Conservation (phyloP, 495 filamentous ascomycete species). For the Cercophora newfieldiana region DNA sequence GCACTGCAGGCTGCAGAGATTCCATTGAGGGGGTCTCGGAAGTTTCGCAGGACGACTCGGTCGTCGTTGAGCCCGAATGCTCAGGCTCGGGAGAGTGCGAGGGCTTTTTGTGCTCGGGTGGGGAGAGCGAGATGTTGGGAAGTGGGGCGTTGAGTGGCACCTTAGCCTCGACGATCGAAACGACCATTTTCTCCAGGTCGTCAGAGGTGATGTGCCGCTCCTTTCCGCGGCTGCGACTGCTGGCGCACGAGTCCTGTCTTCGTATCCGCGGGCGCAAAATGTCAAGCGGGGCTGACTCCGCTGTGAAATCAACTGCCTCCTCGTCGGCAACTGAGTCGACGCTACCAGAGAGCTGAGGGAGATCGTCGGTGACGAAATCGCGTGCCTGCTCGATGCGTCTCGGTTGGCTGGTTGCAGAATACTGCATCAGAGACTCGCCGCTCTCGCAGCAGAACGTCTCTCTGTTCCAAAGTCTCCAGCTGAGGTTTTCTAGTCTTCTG, state of each 20-base stretch:
- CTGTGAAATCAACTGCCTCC: conserved; percentile 67
- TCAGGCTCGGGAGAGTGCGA: conserved; percentile 32
- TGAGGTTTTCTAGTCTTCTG: conserved; percentile 88
- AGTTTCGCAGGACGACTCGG: conserved; percentile 37
- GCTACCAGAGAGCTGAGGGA: conserved; percentile 88
- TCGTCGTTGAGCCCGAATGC: conserved; percentile 40
- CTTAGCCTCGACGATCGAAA: conserved; percentile 79
- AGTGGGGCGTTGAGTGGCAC: conserved; percentile 61
- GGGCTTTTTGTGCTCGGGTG: conserved; percentile 17
- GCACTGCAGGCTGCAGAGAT: conserved; percentile 37
- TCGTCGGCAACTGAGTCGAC: conserved; percentile 82
- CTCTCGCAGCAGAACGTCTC: conserved; percentile 92
- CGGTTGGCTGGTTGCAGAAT: conserved; percentile 45
- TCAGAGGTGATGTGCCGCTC: conserved; percentile 90
- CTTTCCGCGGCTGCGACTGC: conserved; percentile 64
- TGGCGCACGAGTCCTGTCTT: conserved; percentile 55
- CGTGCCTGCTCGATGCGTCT: conserved; percentile 46
- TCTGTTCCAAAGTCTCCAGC: conserved; percentile 93
- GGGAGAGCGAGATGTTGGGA: conserved; percentile 44
- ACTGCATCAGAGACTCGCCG: conserved; percentile 36
- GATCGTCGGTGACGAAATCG: conserved; percentile 42
- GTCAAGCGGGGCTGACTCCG: conserved; percentile 57
- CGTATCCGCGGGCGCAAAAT: conserved; percentile 59
- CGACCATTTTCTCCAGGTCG: conserved; percentile 86
- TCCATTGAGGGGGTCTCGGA: conserved; percentile 32